Base-by-base conservation (phyloP, 1,284 basidiomycete species). In the Marasmius fiardii region DNA sequence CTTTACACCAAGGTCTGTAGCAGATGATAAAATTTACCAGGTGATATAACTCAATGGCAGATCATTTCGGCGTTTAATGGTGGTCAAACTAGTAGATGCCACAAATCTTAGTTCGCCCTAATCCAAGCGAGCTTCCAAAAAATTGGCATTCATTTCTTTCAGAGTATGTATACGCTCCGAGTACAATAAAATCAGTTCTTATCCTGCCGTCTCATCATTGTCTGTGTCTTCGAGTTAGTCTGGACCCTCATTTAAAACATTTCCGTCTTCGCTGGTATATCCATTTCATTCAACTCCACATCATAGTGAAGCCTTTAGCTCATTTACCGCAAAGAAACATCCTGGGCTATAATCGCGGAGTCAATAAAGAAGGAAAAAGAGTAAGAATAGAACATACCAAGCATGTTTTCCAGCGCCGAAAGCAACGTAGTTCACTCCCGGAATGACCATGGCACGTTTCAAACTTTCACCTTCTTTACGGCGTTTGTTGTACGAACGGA, bases 381-480 rank as follows among this genome's bases (percentile, higher is more conserved):
- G 16, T 26, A 33, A 20, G n/a, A n/a, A 7, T 2, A 26, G 14
- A 24, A 31, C 47, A 11, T 20, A 31, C 47, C 31, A 49, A 12
- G n/a, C 47, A 26, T 33, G 47, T 26, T 26, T 49, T 18, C 47
- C 47, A 14, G 28, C 7, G 5, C 47, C 47, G 18, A 49, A 49
- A 12, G 47, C 14, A 31, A 49, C 26, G 31, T 49, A 49, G 28
- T 31, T 20, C n/a, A 20, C 28, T n/a, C 28, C 26, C n/a, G 47
- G 47, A 31, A 26, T 49, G 47, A 49, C 47, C 47, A 49, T 49
- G 16, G 31, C 26, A 33, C 33, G 47, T 31, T 49, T 49, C 2
- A 49, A 12, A 20, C 47, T 49, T 33, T 49, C 47, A 28, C 28
- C 28, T n/a, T 49, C 26, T 31, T 26, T 20, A 4, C n/a, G 12